phyloP scores from a whole-genome alignment of 73 alveolate species.

The Diophrys appendiculata region DNA sequence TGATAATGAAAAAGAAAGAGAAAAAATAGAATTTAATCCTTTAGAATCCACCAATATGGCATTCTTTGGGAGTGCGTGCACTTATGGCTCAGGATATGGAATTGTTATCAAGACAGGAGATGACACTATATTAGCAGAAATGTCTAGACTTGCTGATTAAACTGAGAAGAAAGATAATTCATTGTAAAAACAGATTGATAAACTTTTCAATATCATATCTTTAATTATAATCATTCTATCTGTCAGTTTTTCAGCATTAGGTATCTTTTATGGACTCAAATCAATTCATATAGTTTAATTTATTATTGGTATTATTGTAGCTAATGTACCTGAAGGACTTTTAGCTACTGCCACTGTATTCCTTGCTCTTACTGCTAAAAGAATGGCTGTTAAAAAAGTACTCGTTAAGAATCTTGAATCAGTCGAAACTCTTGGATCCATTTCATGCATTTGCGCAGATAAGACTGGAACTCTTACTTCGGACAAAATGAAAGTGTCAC shows the following conservation, averaged over 20 bases:
- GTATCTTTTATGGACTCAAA: constrained; percentile 81
- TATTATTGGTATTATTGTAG: constrained; percentile 67
- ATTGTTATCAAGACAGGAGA: constrained; percentile 95
- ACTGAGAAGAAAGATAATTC: constrained; percentile 89
- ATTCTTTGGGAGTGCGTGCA: constrained; percentile 92
- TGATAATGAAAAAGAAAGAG: constrained; percentile 84
- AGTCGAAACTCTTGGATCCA: constrained; percentile 96
- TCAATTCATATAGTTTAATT: constrained; percentile 77
- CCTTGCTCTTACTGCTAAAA: constrained; percentile 93
- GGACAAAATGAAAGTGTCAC: constrained; percentile 90
- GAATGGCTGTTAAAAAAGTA: constrained; percentile 81
- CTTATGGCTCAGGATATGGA: constrained; percentile 94
- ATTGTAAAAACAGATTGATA: constrained; percentile 79
- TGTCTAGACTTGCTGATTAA: constrained; percentile 91
- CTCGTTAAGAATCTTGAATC: constrained; percentile 94
- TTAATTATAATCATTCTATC: constrained; percentile 87
- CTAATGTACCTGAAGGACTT: constrained; percentile 81
- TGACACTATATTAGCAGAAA: constrained; percentile 92
- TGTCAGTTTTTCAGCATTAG: constrained; percentile 81
- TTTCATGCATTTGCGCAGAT: constrained; percentile 96
- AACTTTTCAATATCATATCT: constrained; percentile 91
- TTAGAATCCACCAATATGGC: constrained; percentile 92
- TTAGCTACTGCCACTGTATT: constrained; percentile 90
- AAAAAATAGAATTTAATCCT: constrained; percentile 91
- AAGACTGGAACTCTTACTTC: constrained; percentile 96